phyloP scores from a whole-genome alignment of 805 yeast genomes.

The Hanseniaspora osmophila region DNA sequence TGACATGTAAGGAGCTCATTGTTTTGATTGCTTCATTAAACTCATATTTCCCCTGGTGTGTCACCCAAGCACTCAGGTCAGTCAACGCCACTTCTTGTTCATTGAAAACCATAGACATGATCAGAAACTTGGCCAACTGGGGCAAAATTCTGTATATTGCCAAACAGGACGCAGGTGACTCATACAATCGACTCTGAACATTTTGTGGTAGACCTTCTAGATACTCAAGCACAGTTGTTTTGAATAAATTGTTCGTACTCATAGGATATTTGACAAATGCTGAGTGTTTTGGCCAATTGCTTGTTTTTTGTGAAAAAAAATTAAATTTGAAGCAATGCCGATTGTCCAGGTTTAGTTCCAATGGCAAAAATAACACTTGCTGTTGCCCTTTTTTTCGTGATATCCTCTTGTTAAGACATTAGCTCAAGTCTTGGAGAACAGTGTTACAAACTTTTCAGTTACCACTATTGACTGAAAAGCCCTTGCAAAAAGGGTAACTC shows the following conservation, averaged over 20 bases:
- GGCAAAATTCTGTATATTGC: constrained; percentile 87
- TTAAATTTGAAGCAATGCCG: too few relatives aligned
- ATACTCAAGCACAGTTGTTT: constrained; percentile 72
- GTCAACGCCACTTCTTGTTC: constrained; percentile 55
- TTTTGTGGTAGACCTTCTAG: constrained; percentile 79
- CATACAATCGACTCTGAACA: constrained; percentile 70
- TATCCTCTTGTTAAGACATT: too few relatives aligned
- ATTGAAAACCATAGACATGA: constrained; percentile 75
- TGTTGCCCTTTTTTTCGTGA: too few relatives aligned
- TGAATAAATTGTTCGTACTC: constrained; percentile 28
- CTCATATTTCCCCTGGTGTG: constrained; percentile 35
- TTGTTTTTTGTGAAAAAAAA: neutral
- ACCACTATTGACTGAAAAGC: too few relatives aligned
- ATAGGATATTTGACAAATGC: neutral
- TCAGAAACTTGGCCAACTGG: constrained; percentile 73
- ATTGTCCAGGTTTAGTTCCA: too few relatives aligned
- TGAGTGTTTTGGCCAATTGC: neutral
- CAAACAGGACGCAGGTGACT: constrained; percentile 84
- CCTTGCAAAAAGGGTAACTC: too few relatives aligned
- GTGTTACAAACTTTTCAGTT: too few relatives aligned
- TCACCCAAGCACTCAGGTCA: constrained; percentile 64
- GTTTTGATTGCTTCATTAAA: constrained; percentile 68
- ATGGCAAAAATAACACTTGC: too few relatives aligned
- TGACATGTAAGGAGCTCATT: constrained; percentile 58
- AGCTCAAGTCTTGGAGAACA: too few relatives aligned